Conservation (phyloP, 495 filamentous ascomycete genomes). For the Lasiosphaeria hispida region DNA sequence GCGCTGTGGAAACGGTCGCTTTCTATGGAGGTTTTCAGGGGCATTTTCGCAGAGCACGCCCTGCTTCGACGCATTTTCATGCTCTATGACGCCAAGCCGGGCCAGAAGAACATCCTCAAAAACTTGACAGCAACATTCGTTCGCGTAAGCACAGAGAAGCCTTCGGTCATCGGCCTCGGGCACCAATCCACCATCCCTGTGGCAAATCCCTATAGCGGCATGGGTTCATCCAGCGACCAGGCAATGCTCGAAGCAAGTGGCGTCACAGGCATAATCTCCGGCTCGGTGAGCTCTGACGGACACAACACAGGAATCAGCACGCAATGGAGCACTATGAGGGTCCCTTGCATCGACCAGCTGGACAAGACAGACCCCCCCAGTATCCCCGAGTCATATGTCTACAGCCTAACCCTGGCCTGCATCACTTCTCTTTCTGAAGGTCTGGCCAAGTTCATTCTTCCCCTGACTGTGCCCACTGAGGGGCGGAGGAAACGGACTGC, state of each 20-base stretch:
- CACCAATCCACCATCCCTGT: constrained; percentile 78
- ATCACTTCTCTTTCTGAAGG: constrained; percentile 86
- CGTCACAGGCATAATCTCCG: constrained; percentile 81
- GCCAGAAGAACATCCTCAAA: constrained; percentile 71
- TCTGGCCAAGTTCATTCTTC: constrained; percentile 87
- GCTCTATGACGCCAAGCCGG: constrained; percentile 70
- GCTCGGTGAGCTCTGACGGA: constrained; percentile 64
- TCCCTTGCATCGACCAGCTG: constrained; percentile 87
- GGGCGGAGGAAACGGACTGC: constrained; percentile 48
- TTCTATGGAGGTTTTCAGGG: constrained; percentile 87
- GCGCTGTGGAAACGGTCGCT: constrained; percentile 79
- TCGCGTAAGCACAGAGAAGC: constrained; percentile 85
- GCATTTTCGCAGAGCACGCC: constrained; percentile 74
- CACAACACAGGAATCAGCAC: constrained; percentile 74
- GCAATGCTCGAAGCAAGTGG: constrained; percentile 84
- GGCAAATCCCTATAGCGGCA: constrained; percentile 38
- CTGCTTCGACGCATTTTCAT: constrained; percentile 78
- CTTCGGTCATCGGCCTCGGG: constrained; percentile 78
- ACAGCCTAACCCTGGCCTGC: constrained; percentile 84
- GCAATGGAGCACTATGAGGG: constrained; percentile 85
- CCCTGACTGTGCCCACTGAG: constrained; percentile 73
- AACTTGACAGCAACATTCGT: constrained; percentile 83
- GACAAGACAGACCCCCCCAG: constrained; percentile 84
- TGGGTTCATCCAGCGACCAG: constrained; percentile 61
- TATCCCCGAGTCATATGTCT: constrained; percentile 90